These are phyloP conservation scores for Xylaria sp. DNA, from an alignment of 2,329 filamentous ascomycete genomes.

Conservation along the genomic window DNA sequence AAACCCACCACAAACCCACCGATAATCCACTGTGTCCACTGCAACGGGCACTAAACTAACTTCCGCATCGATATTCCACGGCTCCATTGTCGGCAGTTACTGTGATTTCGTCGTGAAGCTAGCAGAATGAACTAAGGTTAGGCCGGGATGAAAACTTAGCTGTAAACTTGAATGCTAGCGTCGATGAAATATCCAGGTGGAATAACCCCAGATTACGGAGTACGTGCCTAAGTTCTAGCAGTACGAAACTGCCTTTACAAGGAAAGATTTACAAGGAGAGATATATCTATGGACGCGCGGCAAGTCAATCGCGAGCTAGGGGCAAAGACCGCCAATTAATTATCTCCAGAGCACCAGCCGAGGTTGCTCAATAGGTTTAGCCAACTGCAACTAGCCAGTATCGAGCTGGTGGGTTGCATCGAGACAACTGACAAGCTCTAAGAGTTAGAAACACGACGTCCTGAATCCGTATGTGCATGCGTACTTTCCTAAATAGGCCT, in stretches of 20 bases:
- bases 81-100: background rate
- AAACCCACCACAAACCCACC: conserved; percentile 14
- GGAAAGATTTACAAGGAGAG: background rate
- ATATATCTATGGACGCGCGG: background rate
- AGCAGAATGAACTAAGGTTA: background rate
- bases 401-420: conserved; percentile 20
- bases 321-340: conserved; percentile 1
- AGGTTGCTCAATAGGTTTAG: background rate
- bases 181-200: background rate
- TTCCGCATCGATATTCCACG: conserved; percentile 1
- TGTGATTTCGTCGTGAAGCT: conserved; percentile 5
- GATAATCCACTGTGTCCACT: conserved; percentile 17
- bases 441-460: background rate
- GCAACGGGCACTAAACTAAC: conserved; percentile 29
- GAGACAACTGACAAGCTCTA: background rate
- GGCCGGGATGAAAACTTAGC: background rate
- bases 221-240: background rate
- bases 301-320: background rate
- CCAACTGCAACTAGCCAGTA: background rate
- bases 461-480: background rate
- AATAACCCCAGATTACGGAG: background rate
- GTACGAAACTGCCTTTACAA: background rate
- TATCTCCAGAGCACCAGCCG: background rate
- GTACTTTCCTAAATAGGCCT: conserved; percentile 3
- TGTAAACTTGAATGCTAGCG: background rate